Evolutionary conservation across 176 grass and related monocot genomes (phyloP), one percentile per base, ranked within the genome.

Genomic region (Hordeum marinum): DNA sequence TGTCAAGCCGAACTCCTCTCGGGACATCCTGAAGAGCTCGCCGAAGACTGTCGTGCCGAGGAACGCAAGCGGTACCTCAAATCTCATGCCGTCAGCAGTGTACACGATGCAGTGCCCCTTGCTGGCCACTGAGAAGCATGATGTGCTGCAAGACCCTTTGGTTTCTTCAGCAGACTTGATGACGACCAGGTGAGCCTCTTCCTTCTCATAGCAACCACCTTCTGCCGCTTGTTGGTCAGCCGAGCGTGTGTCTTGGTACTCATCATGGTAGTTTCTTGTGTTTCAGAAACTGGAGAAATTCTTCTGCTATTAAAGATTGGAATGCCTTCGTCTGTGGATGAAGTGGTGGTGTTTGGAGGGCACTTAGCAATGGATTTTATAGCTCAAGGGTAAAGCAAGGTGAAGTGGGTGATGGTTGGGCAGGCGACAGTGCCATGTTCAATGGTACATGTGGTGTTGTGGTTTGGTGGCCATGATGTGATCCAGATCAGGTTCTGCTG

Each of bases 1-100:
- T 37, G 9, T 81, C 42, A 86, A 86, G 23, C 89, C 87, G 8
- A 88, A 90, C 66, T 90, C 87, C 37, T 95, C 90, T 68, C 81
- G 85, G 1, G 90, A 83, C 77, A 95, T 52, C 27, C 32, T 5
- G 2, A 92, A 39, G 54, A 95, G 78, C 68, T 88, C 82, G 3
- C 43, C 8, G 21, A 92, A 75, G 68, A 92, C 55, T 8, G 0
- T 18, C 41, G 23, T 82, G 29, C 74, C 76, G 3, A 92, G 85
- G 24, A 78, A 90, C 0, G 31, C 54, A 12, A 95, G 27, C 4
- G 85, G 90, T 14, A 90, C 73, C 85, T 90, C 69, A 20, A 95
- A 92, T 31, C 85, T 52, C 57, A 4, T 54, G 6, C 75, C 76
- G 0, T 95, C 88, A 0, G 52, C 39, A 1, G 68, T 81, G 78